Base-by-base conservation (phyloP, 306 rosid genomes). In the Vigna mungo region DNA sequence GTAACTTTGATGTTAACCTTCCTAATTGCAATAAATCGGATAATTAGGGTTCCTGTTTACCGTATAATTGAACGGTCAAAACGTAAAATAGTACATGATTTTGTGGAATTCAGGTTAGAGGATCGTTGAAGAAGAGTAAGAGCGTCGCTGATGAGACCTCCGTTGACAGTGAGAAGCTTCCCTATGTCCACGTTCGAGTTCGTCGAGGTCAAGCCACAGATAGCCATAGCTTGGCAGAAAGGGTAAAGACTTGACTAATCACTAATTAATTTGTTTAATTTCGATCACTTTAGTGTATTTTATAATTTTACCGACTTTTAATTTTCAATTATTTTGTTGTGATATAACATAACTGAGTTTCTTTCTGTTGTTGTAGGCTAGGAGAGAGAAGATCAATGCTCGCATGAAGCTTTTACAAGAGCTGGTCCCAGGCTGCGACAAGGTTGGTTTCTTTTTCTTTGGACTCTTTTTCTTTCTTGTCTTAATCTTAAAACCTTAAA, bases 151-250 rank as follows among this genome's bases (percentile, higher is more conserved):
- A 74, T 65, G 93, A 92, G 48, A 72, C 59, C 58, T 71, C 85
- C 23, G 90, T 88, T 27, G 94, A 87, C 60, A 89, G 89, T 4
- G 92, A 83, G 76, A 86, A 89, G 84, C 88, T 90, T 83, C 97
- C 98, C 0, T 94, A 92, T 41, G 93, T 94, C 68, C 98, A 94
- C 46, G 98, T 94, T 56, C 91, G 98, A 85, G 98, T 94, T 83
- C 96, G 93, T 77, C 97, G 98, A 55, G 98, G 98, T 72, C 95
- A 94, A 90, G 98, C 98, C 27, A 94, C 97, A 5, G 98, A 94
- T 54, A 90, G 93, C 86, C 98, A 94, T 82, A 94, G 98, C 87
- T 79, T 94, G 64, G 98, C 98, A 81, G 98, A 94, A 76, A 82
- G 98, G 82, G 98, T 94, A 92, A 79, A n/a, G 70, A 81, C 86